Base-by-base conservation (phyloP, 78 protist species). In the Tieghemostelium lacteum region DNA sequence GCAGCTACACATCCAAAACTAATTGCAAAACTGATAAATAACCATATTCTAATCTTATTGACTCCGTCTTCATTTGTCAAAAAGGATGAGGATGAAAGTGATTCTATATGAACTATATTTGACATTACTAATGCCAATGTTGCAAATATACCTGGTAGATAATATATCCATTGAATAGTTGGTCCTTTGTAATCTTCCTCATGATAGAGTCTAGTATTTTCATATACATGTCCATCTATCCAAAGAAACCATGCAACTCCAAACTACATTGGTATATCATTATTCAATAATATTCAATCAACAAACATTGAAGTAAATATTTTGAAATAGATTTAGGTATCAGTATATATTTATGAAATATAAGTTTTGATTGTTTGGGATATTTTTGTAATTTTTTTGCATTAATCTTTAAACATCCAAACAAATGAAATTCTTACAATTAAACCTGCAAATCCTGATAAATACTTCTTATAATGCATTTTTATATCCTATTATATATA, bases 171-270 rank as follows among this genome's bases (percentile, higher is more conserved):
- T 70, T 83, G 69, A 69, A 83, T 83, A n/a, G 42, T 22, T 55
- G 91, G 91, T 66, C 91, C 91, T 50, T n/a, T 34, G 14, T 16
- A 31, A 58, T 24, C 64, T 0, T 1, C 14, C 3, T 54, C 28
- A 7, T 26, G 34, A 36, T 50, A 55, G 19, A 26, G 8, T 17
- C 10, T 69, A 26, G 42, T 49, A 69, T 83, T 83, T n/a, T 83
- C 91, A 83, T 83, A 83, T 33, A 83, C 91, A 58, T 83, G 91
- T 55, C 91, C 91, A 83, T 83, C 91, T 22, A 83, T 83, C 91
- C 76, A 69, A 14, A 83, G 20, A 63, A 83, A 83, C 91, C 91
- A 83, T 0, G 62, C 91, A 26, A 62, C 66, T 34, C 78, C 62
- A 83, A 83, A 80, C 88, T 80, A 67, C 2, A 36, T 36, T 34